A percentile compares a stretch with the other conserved stretches of the same genome.
phyloP scores from a whole-genome alignment of 208 protist genomes.

The Ichthyophonus hoferi region DNA sequence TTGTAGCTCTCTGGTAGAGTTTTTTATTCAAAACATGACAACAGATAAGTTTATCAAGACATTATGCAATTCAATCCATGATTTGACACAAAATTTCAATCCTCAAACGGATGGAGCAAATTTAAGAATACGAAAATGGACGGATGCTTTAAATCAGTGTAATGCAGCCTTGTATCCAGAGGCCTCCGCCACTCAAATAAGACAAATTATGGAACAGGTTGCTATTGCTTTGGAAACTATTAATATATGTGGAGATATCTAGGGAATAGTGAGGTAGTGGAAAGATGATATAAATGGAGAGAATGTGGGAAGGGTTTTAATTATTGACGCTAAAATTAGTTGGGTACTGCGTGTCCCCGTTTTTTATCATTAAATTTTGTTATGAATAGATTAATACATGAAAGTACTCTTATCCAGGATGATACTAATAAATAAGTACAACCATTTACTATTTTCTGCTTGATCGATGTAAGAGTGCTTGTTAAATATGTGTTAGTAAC shows the following conservation, averaged over 20 bases:
- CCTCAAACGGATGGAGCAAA: not conserved
- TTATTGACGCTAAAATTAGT: no score
- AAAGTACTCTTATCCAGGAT: no score
- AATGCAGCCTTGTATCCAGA: not conserved
- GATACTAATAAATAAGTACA: no score
- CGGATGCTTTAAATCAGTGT: not conserved
- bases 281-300: not conserved
- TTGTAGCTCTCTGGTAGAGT: not conserved
- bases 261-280: not conserved
- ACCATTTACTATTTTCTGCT: no score
- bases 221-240: not conserved
- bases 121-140: not conserved
- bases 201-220: not conserved
- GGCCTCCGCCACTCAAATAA: not conserved
- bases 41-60: not conserved
- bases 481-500: no score
- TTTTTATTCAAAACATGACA: not conserved
- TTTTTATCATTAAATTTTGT: not conserved
- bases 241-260: not conserved
- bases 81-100: not conserved
- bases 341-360: no score
- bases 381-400: not conserved
- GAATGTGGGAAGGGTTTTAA: no score
- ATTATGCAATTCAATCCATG: not conserved
- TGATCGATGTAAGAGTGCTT: no score